Evolutionary conservation across 2,329 filamentous ascomycete genomes (phyloP), one percentile per base, ranked within the genome.

Genomic region (Stagonosporopsis cucurbitacearum): DNA sequence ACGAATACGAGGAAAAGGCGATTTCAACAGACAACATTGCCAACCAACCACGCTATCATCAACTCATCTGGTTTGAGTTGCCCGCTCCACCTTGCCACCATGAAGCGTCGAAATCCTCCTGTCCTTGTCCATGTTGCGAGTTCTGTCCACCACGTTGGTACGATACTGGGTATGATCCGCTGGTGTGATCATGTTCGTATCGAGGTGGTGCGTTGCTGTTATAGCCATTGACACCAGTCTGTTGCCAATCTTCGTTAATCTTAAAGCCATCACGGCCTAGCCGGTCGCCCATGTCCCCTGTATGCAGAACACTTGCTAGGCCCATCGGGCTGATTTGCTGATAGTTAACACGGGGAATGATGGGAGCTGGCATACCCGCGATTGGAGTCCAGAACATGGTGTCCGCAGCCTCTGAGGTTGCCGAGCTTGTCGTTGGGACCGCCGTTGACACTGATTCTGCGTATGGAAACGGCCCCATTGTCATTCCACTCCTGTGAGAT

Each of bases 331-430:
- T 65, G 13, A 66, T 54, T 25, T 68, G 65, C 23, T 62, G 58
- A 53, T 65, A 68, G 32, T 52, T 68, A 36, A 57, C 67, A n/a
- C 68, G 61, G 1, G 66, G 66, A 0, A 74, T 45, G 6, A 74
- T 71, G 2, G 78, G 77, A 7, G 75, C 73, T 45, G 70, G 74
- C 50, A 78, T 68, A 2, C 73, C 72, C 1, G 73, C 71, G 12
- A 79, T 75, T 0, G 78, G 77, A 12, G 75, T 76, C 78, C 68
- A 69, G 47, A 72, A 72, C 37, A 70, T 63, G 9, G 60, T 55
- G 36, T 71, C 67, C 20, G 62, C 58, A 1, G 62, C 44, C 22
- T 63, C 62, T 2, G 66, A 30, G 1, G 59, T 57, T 13, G 60
- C 59, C 37, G 53, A 57, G 22, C 61, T 52, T 8, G 61, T 60